phyloP scores from a whole-genome alignment of 192 early-diverging fungal genomes.

The Podila clonocystis region DNA sequence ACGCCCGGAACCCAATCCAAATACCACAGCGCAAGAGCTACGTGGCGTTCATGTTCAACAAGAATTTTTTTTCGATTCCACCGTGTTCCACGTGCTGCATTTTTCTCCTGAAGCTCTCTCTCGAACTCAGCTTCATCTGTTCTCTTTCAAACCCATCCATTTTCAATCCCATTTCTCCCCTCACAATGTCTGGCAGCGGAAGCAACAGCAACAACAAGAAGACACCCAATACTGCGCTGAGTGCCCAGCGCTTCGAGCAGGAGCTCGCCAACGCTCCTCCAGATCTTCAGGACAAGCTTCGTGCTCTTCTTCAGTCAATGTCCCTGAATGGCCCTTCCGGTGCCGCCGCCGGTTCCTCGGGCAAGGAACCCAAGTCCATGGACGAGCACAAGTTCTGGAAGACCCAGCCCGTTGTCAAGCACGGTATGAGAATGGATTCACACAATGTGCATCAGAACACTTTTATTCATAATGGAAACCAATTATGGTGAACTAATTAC shows the following conservation, averaged over 20 bases:
- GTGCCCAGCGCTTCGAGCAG: constrained; percentile 33
- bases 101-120: no score
- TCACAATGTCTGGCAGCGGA: background rate
- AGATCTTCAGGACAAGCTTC: constrained; percentile 48
- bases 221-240: constrained; percentile 10
- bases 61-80: no score
- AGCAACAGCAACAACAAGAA: constrained; percentile 6
- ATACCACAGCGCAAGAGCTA: no score
- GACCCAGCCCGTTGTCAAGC: constrained; percentile 93
- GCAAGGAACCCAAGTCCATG: constrained; percentile 57
- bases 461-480: no score
- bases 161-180: no score
- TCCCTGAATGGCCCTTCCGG: constrained; percentile 6
- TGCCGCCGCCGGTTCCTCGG: constrained; percentile 12
- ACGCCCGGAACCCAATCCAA: no score
- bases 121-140: no score
- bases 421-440: constrained; percentile 53
- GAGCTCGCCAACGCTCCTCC: constrained; percentile 38
- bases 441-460: background rate
- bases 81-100: no score
- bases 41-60: no score
- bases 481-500: no score
- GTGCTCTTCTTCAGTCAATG: constrained; percentile 36
- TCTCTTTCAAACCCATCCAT: no score
- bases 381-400: constrained; percentile 93